These are phyloP conservation scores for Gentiana dahurica DNA, from an alignment of 257 asterid genomes.

Conservation along the genomic window DNA sequence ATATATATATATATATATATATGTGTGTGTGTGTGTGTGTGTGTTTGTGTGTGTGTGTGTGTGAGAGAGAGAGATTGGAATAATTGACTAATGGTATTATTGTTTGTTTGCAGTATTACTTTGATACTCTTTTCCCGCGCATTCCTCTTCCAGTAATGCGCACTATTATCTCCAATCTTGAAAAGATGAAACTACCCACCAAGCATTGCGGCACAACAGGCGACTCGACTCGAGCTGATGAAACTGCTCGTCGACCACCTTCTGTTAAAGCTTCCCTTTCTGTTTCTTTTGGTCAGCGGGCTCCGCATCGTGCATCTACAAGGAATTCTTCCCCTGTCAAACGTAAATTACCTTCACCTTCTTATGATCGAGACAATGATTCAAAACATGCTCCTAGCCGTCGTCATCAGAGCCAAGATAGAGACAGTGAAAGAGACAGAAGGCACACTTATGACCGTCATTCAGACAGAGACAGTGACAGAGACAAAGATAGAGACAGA, in stretches of 20 bases:
- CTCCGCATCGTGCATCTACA: slow-evolving; percentile 98
- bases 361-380: slow-evolving; percentile 41
- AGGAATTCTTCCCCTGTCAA: slow-evolving; percentile 95
- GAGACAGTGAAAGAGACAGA: slow-evolving; percentile 19
- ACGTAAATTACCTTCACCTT: slow-evolving; percentile 46
- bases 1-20: no score
- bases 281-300: slow-evolving; percentile 96
- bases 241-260: slow-evolving; percentile 93
- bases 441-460: slow-evolving; percentile 19
- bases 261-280: slow-evolving; percentile 97
- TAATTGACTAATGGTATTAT: slow-evolving; percentile 9
- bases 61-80: background rate
- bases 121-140: slow-evolving; percentile 95
- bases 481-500: slow-evolving; percentile 26
- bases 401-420: slow-evolving; percentile 28
- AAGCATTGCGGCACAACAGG: slow-evolving; percentile 85
- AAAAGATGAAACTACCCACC: slow-evolving; percentile 75
- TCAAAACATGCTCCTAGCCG: slow-evolving; percentile 48
- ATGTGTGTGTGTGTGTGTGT: no score
- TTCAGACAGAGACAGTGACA: slow-evolving; percentile 15
- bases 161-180: slow-evolving; percentile 53
- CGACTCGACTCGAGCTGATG: slow-evolving; percentile 78
- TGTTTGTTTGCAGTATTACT: slow-evolving; percentile 68
- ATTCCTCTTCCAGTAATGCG: slow-evolving; percentile 89
- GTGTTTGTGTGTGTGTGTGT: no score